Evolutionary conservation across 1,139 yeast genomes (phyloP).

Genomic region (Geotrichum bryndzae): DNA sequence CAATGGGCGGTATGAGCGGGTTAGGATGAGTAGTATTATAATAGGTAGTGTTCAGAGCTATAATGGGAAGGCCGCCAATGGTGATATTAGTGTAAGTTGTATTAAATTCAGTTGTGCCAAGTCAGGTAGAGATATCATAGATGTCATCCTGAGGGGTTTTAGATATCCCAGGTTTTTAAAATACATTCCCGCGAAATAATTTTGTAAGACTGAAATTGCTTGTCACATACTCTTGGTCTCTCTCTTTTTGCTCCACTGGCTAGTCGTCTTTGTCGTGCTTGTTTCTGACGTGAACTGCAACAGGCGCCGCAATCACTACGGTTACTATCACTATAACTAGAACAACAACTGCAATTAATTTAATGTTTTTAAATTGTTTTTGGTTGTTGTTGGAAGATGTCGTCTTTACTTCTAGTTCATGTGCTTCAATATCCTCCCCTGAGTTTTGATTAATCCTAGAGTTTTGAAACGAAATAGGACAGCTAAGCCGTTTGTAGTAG

Average conservation of each 20-base stretch:
- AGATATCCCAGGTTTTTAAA: background rate
- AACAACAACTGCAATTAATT: background rate
- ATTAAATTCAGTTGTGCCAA: conserved; percentile 33
- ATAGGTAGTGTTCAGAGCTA: conserved; percentile 36
- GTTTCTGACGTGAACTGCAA: background rate
- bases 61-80: conserved; percentile 35
- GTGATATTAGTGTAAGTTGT: conserved; percentile 33
- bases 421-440: background rate
- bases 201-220: background rate
- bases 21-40: conserved; percentile 30
- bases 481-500: background rate
- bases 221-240: background rate
- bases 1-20: conserved; percentile 29
- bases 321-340: background rate
- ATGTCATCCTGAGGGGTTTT: conserved; percentile 27
- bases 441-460: background rate
- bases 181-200: background rate
- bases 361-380: background rate
- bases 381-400: background rate
- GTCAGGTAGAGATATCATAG: conserved; percentile 34
- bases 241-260: background rate
- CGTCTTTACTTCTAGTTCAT: background rate
- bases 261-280: background rate
- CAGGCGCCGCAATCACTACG: background rate
- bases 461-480: background rate